Evolutionary conservation across 306 rosid species (phyloP), one percentile per base, ranked within the genome.

Genomic region (Glycine soja): DNA sequence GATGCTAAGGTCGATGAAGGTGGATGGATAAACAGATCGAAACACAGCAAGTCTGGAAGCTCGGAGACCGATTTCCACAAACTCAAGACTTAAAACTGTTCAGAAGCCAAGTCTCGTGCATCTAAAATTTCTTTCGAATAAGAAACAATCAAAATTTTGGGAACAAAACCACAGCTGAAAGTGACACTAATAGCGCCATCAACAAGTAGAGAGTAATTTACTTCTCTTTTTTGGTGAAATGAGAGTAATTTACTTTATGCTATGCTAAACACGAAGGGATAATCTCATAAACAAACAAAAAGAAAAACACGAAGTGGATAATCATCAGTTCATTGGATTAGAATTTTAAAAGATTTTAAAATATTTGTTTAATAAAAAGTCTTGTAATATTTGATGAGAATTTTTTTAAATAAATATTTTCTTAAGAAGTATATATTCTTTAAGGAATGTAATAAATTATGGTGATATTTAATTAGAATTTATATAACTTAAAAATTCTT

Each of bases 1-100:
- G 83, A 80, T 85, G 54, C 3, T 61, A 68, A 77, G 78, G 50
- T 56, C 79, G 78, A 15, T 42, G 82, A 66, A 48, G 51, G 56
- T 79, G 56, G 47, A 74, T 63, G 40, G 14, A 64, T 24, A 75
- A 50, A 72, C 71, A 74, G 68, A 81, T 76, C 80, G 46, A 77
- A 43, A 61, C 71, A 24, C 68, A 16, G 76, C 70, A 70, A 81
- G 81, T 77, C 85, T 24, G 30, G 42, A 72, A 52, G 50, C 15
- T 61, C 38, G 32, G 40, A 65, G 74, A 65, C 19, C 34, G 78
- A 86, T 71, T 69, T 57, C 57, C 63, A 78, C 79, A 62, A 47
- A 15, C 64, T 67, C 14, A n/a, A 73, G 69, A 57, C 83, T 79
- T 34, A 2, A 18, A 78, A 58, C 71, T 70, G 50, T 32, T 71